Evolutionary conservation across 495 filamentous ascomycete genomes (phyloP), one percentile per base, ranked within the genome.

Genomic region (Tuber calosporum): DNA sequence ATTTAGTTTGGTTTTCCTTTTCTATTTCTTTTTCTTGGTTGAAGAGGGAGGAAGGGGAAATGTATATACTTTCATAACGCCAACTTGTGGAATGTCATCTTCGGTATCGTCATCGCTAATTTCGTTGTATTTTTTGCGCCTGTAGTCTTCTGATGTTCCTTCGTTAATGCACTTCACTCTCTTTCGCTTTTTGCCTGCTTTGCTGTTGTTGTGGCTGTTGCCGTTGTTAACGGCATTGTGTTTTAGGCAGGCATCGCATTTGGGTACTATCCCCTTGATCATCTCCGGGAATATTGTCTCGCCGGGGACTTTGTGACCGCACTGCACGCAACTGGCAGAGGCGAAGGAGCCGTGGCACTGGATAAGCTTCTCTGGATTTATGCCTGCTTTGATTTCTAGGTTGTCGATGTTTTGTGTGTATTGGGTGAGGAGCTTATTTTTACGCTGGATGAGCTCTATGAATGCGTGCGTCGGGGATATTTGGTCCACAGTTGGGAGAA

Each of bases 401-500:
- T 98, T 97, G 84, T 99, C 95, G 78, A 99, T 99, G 82, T 99
- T 99, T 82, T 99, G 95, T 2, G 94, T 96, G 84, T 97, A 99
- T 83, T 97, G 97, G 38, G 94, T 98, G 69, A 97, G 86, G 30
- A 99, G 88, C 80, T 96, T 97, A 34, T 88, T 89, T 82, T 94
- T 92, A 74, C 93, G 86, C 81, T 98, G 93, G 2, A 99, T 87
- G n/a, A 97, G 86, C n/a, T 89, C 89, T 77, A 99, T 96, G 84
- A 99, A 99, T 58, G 89, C 91, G 83, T 99, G 95, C 0, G 95
- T 97, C 0, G 95, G 95, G 0, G 95, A 93, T 83, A 87, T 90
- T 75, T 89, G 90, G 20, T 87, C 84, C 1, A 86, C 86, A 9
- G 88, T 88, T 2, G 95, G 94, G 9, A 99, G 84, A 73, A 98